Conservation (phyloP, 2,329 filamentous ascomycete species). For the Verticillium klebahnii region DNA sequence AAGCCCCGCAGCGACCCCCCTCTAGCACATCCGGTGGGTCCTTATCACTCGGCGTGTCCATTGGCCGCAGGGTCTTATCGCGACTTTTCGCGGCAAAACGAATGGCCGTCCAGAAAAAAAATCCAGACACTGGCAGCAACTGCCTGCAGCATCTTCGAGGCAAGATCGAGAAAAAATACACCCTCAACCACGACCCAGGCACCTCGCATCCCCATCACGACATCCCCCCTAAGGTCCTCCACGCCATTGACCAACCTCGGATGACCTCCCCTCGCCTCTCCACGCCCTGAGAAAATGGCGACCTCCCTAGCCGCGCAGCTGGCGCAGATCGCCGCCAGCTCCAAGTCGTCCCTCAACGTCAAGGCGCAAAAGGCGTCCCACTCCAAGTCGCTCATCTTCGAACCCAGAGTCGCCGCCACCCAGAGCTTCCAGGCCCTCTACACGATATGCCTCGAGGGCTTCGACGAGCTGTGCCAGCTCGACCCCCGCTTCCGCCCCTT, state of each 20-base stretch:
- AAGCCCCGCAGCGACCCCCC: background rate
- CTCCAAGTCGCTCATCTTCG: constrained; percentile 92
- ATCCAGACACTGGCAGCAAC: background rate
- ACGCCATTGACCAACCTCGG: constrained; percentile 16
- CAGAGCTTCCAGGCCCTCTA: constrained; percentile 91
- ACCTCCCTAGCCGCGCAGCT: constrained; percentile 90
- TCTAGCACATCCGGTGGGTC: background rate
- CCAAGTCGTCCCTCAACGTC: constrained; percentile 84
- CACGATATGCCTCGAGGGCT: constrained; percentile 81
- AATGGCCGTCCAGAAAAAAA: constrained; percentile 18
- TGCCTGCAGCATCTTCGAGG: background rate
- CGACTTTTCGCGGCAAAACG: constrained; percentile 12
- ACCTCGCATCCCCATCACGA: background rate
- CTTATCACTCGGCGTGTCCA: constrained; percentile 8
- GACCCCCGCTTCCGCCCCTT: constrained; percentile 76
- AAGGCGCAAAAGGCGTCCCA: constrained; percentile 91
- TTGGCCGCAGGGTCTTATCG: constrained; percentile 18
- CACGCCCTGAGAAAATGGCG: constrained; percentile 52
- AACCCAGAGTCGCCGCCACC: constrained; percentile 73
- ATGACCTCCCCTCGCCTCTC: constrained; percentile 3
- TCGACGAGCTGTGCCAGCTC: constrained; percentile 83
- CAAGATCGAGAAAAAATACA: background rate
- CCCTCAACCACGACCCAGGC: background rate
- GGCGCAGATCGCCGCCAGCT: constrained; percentile 84
- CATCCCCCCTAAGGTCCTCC: constrained; percentile 4